phyloP scores from a whole-genome alignment of 345 rosid species.

The Conringia planisiliqua region DNA sequence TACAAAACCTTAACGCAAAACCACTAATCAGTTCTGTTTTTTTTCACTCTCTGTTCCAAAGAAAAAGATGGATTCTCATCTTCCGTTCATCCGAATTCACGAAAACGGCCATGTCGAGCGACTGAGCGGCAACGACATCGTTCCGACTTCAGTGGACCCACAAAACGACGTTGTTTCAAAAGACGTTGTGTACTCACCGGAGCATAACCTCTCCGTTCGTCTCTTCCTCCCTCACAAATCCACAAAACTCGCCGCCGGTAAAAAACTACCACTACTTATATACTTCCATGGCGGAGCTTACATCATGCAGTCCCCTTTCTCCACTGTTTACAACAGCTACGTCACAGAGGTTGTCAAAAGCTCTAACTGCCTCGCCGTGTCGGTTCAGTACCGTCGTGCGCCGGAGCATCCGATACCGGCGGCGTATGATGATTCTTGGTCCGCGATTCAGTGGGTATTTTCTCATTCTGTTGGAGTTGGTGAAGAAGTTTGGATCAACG shows the following conservation, averaged over 20 bases:
- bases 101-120: conserved; percentile 45
- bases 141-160: conserved; percentile 38
- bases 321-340: conserved; percentile 31
- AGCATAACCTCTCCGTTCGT: conserved; percentile 40
- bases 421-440: conserved; percentile 50
- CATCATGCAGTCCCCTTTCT: conserved; percentile 39
- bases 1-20: neutral
- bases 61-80: conserved; percentile 13
- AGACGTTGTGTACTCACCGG: conserved; percentile 30
- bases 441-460: conserved; percentile 43
- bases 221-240: conserved; percentile 41
- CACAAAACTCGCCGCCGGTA: neutral
- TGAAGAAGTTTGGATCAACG: conserved; percentile 40
- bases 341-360: conserved; percentile 31
- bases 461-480: conserved; percentile 29
- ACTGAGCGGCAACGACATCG: conserved; percentile 34
- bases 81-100: conserved; percentile 31
- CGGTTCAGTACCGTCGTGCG: conserved; percentile 45
- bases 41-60: neutral
- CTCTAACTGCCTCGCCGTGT: conserved; percentile 38
- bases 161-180: conserved; percentile 39
- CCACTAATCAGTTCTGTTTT: neutral
- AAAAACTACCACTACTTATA: conserved; percentile 41
- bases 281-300: conserved; percentile 60
- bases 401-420: conserved; percentile 47